phyloP scores from a whole-genome alignment of 352 stramenopile species.

The Blastocystis sp. region DNA sequence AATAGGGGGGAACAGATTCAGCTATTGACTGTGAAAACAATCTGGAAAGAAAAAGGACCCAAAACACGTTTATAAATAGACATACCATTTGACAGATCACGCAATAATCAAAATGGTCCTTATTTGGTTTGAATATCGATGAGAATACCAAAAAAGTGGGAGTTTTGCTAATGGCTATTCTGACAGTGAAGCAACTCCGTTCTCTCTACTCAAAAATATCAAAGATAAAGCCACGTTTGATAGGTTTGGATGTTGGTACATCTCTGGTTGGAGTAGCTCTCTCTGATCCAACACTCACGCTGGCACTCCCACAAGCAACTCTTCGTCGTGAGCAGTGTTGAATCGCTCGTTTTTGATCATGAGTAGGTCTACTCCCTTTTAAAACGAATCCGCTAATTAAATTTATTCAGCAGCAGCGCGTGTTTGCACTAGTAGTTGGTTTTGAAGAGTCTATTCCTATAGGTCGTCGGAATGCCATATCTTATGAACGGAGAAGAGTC shows the following conservation, averaged over 20 bases:
- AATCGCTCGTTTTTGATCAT: background rate
- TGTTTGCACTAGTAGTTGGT: background rate
- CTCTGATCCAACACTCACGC: background rate
- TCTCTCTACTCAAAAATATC: background rate
- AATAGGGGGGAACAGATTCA: background rate
- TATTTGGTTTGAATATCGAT: too few species aligned
- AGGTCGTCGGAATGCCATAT: conserved; percentile 21
- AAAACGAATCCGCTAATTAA: background rate
- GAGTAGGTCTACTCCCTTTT: background rate
- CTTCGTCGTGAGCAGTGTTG: background rate
- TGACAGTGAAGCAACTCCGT: background rate
- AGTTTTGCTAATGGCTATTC: background rate
- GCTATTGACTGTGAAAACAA: background rate
- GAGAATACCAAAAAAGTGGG: background rate
- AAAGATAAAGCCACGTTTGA: background rate
- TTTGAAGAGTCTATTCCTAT: background rate
- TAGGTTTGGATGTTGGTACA: conserved; percentile 41
- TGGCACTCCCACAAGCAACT: conserved; percentile 1
- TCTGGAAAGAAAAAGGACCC: background rate
- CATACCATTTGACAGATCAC: too few species aligned
- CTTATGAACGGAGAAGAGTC: background rate
- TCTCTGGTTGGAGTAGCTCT: conserved; percentile 16
- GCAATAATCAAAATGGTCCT: too few species aligned
- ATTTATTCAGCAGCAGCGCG: background rate
- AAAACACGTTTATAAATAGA: background rate